Percentiles rank a stretch among this genome's conserved stretches.
Conservation (phyloP, 225 moss, liverwort and hornwort species). For the Rhytidiadelphus loreus region DNA sequence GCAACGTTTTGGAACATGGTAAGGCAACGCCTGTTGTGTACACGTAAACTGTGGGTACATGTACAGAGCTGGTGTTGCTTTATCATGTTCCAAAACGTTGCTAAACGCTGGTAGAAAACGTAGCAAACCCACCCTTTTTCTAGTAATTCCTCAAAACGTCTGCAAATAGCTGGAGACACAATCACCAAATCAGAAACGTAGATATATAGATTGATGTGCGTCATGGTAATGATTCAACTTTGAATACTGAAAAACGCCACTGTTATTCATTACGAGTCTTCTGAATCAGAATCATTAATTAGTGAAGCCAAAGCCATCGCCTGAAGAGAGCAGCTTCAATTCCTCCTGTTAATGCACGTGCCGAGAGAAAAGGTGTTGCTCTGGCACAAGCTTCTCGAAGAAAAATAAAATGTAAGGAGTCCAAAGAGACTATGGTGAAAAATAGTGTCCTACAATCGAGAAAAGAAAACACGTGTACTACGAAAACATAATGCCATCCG, state of each 20-base stretch:
- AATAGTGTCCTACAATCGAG: background rate
- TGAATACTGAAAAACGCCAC: background rate
- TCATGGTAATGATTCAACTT: background rate
- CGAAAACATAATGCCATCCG: background rate
- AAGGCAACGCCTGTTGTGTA: too few relatives aligned
- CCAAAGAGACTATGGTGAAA: background rate
- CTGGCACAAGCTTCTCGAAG: background rate
- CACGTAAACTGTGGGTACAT: too few relatives aligned
- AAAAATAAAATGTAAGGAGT: background rate
- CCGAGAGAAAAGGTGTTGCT: background rate
- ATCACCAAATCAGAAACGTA: background rate
- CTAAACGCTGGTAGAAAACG: too few relatives aligned
- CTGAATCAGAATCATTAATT: background rate
- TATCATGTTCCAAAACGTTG: too few relatives aligned
- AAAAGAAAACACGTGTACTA: background rate
- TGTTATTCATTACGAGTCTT: background rate
- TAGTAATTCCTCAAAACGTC: conserved; percentile 66
- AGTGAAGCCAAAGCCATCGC: background rate
- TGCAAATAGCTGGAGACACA: conserved; percentile 68
- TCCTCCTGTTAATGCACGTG: background rate
- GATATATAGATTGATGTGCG: background rate
- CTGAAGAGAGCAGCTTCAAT: background rate
- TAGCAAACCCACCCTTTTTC: too few relatives aligned
- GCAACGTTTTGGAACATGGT: too few relatives aligned
- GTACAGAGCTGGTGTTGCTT: too few relatives aligned